phyloP scores from a whole-genome alignment of 202 grass and related monocot species.

The Cymbopogon flexuosus region DNA sequence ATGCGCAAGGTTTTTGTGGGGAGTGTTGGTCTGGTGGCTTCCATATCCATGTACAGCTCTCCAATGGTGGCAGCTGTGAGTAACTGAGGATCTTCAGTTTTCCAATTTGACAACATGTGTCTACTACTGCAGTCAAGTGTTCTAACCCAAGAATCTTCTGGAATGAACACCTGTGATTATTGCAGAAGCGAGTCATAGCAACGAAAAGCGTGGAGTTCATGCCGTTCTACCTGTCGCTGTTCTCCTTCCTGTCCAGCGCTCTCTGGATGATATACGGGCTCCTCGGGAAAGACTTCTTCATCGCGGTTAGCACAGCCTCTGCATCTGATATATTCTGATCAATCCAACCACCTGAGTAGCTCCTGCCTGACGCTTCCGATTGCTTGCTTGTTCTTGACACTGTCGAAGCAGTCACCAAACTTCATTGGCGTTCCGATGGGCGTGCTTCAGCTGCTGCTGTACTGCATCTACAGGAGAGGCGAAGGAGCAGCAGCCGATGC shows the following conservation, averaged over 20 bases:
- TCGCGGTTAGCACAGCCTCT: constrained; percentile 36
- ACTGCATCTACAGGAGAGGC: constrained; percentile 61
- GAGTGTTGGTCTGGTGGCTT: constrained; percentile 56
- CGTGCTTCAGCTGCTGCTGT: constrained; percentile 50
- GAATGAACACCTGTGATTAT: not conserved
- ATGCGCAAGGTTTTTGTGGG: constrained; percentile 51
- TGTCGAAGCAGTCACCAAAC: constrained; percentile 48
- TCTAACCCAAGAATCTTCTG: not conserved
- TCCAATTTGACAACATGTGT: not conserved
- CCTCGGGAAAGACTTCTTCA: constrained; percentile 48
- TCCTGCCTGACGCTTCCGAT: too few species aligned
- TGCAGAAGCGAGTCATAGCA: constrained; percentile 52
- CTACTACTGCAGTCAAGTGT: not conserved
- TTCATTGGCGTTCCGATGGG: constrained; percentile 55
- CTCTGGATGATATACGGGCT: constrained; percentile 65
- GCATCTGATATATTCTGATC: not conserved
- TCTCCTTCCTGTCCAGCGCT: constrained; percentile 58
- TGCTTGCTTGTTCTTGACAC: not conserved
- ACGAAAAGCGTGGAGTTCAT: constrained; percentile 70
- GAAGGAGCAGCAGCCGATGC: not conserved
- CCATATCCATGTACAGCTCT: constrained; percentile 66
- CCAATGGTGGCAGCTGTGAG: constrained; percentile 55
- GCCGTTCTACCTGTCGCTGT: constrained; percentile 70
- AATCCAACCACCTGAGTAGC: too few species aligned
- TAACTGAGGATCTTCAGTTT: not conserved